A percentile compares a stretch with the other conserved stretches of the same genome.
phyloP scores from a whole-genome alignment of 257 asterid species.

The Petunia secreta region DNA sequence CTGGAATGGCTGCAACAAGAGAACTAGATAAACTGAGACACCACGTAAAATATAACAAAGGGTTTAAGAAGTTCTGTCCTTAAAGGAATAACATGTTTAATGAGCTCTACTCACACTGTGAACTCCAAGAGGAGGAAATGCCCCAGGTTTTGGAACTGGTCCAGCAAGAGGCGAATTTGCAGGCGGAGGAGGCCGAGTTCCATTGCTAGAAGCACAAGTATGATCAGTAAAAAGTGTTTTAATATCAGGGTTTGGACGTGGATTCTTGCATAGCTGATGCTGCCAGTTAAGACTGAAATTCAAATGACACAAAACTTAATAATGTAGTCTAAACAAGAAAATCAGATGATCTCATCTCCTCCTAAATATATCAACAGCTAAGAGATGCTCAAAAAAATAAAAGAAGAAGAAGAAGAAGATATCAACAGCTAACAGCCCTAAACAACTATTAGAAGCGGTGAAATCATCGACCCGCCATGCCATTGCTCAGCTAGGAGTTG shows the following conservation, averaged over 20 bases:
- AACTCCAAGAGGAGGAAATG: conserved; percentile 76
- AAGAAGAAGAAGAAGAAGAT: not conserved
- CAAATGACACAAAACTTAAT: conserved; percentile 32
- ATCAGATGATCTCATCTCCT: conserved; percentile 7
- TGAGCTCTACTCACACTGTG: conserved; percentile 63
- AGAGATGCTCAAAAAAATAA: not conserved
- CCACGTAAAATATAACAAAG: not conserved
- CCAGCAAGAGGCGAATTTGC: conserved; percentile 63
- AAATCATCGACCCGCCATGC: conserved; percentile 12
- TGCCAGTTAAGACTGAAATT: conserved; percentile 92
- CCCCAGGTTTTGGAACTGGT: conserved; percentile 62
- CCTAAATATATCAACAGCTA: not conserved
- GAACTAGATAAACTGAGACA: conserved; percentile 25
- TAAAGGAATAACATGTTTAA: conserved; percentile 14
- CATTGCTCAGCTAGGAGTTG: conserved; percentile 1
- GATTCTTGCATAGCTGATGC: conserved; percentile 97
- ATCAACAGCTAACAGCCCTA: conserved; percentile 18
- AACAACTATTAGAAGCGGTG: not conserved
- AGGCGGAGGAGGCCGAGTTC: conserved; percentile 75
- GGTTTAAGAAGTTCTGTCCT: not conserved
- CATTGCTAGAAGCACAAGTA: conserved; percentile 78
- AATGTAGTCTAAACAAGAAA: conserved; percentile 26
- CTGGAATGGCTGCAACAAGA: conserved; percentile 48
- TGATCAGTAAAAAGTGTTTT: conserved; percentile 91
- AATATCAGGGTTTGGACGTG: conserved; percentile 93